Evolutionary conservation across 371 early-diverging fungal genomes (phyloP).

Genomic region (Mortierella sp.): DNA sequence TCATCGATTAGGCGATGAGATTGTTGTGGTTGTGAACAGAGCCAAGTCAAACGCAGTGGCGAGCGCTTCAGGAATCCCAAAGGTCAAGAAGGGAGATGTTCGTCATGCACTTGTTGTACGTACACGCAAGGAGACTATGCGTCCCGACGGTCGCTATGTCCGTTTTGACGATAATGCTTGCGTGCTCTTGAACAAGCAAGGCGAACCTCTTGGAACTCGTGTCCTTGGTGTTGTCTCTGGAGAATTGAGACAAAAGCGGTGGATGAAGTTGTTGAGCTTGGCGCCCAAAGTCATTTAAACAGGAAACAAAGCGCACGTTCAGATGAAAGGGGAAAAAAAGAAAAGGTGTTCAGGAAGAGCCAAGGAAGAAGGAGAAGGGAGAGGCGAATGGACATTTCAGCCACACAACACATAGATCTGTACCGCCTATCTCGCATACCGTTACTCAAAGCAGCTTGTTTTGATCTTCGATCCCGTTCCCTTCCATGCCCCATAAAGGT

Average conservation of each 20-base stretch:
- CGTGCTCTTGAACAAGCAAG: slow-evolving; percentile 92
- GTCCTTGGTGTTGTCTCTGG: slow-evolving; percentile 91
- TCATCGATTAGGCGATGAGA: slow-evolving; percentile 93
- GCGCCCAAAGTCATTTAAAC: slow-evolving; percentile 92
- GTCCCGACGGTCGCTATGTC: slow-evolving; percentile 94
- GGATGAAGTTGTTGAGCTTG: slow-evolving; percentile 94
- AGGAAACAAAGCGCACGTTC: not conserved
- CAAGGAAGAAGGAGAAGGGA: no score
- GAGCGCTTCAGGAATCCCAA: slow-evolving; percentile 64
- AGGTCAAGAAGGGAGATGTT: slow-evolving; percentile 97
- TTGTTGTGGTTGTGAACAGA: slow-evolving; percentile 94
- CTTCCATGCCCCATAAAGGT: no score
- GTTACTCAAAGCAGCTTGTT: no score
- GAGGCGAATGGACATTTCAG: no score
- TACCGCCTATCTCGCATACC: no score
- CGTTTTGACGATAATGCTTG: slow-evolving; percentile 98
- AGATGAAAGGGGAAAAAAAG: not conserved
- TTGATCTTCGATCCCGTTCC: no score
- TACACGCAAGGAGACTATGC: slow-evolving; percentile 88
- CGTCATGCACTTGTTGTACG: slow-evolving; percentile 93
- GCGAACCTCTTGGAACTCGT: slow-evolving; percentile 94
- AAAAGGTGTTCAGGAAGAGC: no score
- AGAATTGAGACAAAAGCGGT: slow-evolving; percentile 92
- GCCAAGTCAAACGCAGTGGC: slow-evolving; percentile 82
- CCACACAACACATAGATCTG: no score